Evolutionary conservation across 768 basidiomycete genomes (phyloP), one percentile per base, ranked within the genome.

Genomic region (Termitomyces sp.): DNA sequence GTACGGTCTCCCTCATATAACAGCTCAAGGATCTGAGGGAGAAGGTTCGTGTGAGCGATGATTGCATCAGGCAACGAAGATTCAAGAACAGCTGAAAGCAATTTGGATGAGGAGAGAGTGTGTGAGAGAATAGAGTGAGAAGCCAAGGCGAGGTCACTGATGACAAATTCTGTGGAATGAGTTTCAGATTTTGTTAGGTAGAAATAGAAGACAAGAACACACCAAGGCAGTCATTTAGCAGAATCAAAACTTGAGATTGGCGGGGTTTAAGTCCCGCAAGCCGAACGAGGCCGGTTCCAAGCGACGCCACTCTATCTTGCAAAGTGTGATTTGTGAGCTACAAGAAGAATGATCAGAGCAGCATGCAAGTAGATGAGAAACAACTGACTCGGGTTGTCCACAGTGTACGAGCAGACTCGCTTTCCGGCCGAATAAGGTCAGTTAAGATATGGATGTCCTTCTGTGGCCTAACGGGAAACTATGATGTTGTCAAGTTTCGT

Each of bases 191-290:
- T 18, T 40, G 20, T 41, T 9, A 14, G 18, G 18, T 41, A 20
- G 5, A 35, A 18, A 52, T 8, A 26, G 26, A n/a, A 53, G 38
- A 45, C 14, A 5, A 18, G 26, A 26, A 67, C 79, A 13, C 62
- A 89, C 92, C 91, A 47, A 94, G 74, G 46, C 87, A 71, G 66
- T 94, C 92, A 61, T 94, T 89, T 41, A 94, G 74, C 26, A 93
- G 72, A 13, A 94, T 70, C n/a, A 94, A 68, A 8, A 89, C 89
- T 59, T 76, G 85, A 30, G 90, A 87, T 52, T 83, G 79, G 52
- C 76, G 73, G 3, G 83, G 79, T 44, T 81, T 75, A 7, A 90
- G 71, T 18, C 76, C 75, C 2, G 79, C 80, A 36, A 83, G 72
- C 26, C 76, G 78, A 30, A 87, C 64, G 28, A 94, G 78, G 1